Conservation (phyloP, 306 rosid genomes). For the Delonix regia region DNA sequence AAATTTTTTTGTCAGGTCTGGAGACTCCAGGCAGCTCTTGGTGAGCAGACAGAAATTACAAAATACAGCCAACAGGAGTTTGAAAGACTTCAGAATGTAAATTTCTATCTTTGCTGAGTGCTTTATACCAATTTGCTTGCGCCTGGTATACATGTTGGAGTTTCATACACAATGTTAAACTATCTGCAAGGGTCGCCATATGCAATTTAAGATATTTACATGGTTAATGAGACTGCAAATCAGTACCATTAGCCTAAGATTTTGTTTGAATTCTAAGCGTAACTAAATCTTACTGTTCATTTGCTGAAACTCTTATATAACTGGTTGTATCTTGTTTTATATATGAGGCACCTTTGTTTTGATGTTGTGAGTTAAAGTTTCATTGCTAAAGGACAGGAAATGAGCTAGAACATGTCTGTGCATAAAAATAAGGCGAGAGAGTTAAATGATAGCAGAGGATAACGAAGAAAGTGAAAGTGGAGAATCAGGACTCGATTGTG, state of each 20-base stretch:
- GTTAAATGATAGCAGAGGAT: not conserved
- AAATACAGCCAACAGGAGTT: slow-evolving; percentile 21
- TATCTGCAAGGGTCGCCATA: not conserved
- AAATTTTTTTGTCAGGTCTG: slow-evolving; percentile 54
- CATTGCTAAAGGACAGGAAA: not conserved
- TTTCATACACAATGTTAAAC: not conserved
- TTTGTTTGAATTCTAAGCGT: not conserved
- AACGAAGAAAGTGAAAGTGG: not conserved
- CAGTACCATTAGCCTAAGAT: not conserved
- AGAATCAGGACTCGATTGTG: not conserved
- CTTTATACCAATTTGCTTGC: not conserved
- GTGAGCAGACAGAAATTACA: slow-evolving; percentile 56
- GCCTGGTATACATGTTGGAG: not conserved
- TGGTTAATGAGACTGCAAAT: not conserved
- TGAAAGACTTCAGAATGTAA: slow-evolving; percentile 36
- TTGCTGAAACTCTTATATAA: not conserved
- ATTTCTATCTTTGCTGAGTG: slow-evolving; percentile 42
- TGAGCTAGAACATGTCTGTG: not conserved
- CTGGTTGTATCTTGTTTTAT: not conserved
- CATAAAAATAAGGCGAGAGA: not conserved
- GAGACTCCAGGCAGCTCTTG: slow-evolving; percentile 86
- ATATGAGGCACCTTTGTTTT: not conserved
- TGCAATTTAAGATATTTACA: slow-evolving; percentile 15
- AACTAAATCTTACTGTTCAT: not conserved
- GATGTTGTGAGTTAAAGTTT: not conserved